phyloP scores from a whole-genome alignment of 2,329 filamentous ascomycete genomes.

The Cladorrhinum sp. region DNA sequence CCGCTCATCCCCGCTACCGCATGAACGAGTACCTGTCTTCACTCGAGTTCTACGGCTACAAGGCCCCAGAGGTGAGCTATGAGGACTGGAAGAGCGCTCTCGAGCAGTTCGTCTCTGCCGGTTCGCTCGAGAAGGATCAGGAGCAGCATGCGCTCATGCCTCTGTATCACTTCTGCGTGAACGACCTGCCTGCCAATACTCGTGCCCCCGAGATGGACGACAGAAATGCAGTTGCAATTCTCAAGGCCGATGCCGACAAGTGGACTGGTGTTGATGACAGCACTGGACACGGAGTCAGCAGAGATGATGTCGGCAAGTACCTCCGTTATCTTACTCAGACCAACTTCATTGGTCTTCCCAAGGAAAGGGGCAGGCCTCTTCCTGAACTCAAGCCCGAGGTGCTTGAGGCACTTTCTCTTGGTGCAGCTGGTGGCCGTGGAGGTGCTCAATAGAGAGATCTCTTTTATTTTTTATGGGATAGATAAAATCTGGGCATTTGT shows the following conservation, averaged over 20 bases:
- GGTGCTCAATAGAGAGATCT: conserved; percentile 18
- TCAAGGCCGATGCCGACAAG: conserved; percentile 60
- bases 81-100: conserved; percentile 65
- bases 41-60: conserved; percentile 71
- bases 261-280: conserved; percentile 47
- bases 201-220: conserved; percentile 74
- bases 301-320: conserved; percentile 62
- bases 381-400: conserved; percentile 34
- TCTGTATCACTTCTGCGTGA: conserved; percentile 70
- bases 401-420: conserved; percentile 23
- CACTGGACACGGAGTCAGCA: conserved; percentile 53
- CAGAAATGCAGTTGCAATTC: conserved; percentile 60
- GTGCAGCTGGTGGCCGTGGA: conserved; percentile 27
- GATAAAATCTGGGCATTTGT: not conserved
- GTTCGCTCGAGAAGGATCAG: conserved; percentile 50
- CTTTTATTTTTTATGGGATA: not conserved
- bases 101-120: conserved; percentile 63
- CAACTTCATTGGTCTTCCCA: conserved; percentile 57
- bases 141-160: conserved; percentile 72
- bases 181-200: conserved; percentile 66
- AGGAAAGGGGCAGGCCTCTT: conserved; percentile 32
- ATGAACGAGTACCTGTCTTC: conserved; percentile 75
- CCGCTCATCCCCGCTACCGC: conserved; percentile 71
- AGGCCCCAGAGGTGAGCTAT: conserved; percentile 65
- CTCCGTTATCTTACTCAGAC: conserved; percentile 60